Percentiles rank a stretch among this genome's conserved stretches.
These are phyloP conservation scores for Hanseniaspora mollemarum DNA, from an alignment of 805 yeast species.

Conservation along the genomic window DNA sequence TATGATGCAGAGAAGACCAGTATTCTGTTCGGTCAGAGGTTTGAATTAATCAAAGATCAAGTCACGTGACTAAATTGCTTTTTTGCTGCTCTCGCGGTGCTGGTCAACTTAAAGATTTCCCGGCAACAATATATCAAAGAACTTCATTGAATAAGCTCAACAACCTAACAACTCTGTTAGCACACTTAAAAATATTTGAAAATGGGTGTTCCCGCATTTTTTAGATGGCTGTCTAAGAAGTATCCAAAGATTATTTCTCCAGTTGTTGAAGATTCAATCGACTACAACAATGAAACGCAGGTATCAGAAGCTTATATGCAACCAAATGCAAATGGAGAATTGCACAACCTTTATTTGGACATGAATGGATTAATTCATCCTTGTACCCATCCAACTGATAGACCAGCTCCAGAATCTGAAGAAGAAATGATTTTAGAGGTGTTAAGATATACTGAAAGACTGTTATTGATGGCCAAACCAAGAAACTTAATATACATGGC, in stretches of 20 bases:
- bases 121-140: too few relatives aligned
- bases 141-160: too few relatives aligned
- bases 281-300: conserved; percentile 44
- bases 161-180: too few relatives aligned
- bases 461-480: conserved; percentile 87
- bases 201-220: conserved; percentile 97
- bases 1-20: too few relatives aligned
- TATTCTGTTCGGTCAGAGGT: too few relatives aligned
- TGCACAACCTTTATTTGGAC: conserved; percentile 85
- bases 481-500: conserved; percentile 87
- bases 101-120: too few relatives aligned
- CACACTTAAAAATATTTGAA: too few relatives aligned
- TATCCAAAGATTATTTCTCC: conserved; percentile 92
- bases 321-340: conserved; percentile 90
- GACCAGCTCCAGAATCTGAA: conserved; percentile 91
- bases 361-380: conserved; percentile 99
- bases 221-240: conserved; percentile 86
- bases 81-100: background rate
- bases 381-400: conserved; percentile 94
- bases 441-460: conserved; percentile 85
- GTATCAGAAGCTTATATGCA: conserved; percentile 50
- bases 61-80: background rate
- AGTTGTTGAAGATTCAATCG: conserved; percentile 62
- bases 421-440: conserved; percentile 94
- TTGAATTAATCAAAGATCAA: background rate